These are phyloP conservation scores for Voacanga thouarsii DNA, from an alignment of 257 asterid species.

Conservation along the genomic window DNA sequence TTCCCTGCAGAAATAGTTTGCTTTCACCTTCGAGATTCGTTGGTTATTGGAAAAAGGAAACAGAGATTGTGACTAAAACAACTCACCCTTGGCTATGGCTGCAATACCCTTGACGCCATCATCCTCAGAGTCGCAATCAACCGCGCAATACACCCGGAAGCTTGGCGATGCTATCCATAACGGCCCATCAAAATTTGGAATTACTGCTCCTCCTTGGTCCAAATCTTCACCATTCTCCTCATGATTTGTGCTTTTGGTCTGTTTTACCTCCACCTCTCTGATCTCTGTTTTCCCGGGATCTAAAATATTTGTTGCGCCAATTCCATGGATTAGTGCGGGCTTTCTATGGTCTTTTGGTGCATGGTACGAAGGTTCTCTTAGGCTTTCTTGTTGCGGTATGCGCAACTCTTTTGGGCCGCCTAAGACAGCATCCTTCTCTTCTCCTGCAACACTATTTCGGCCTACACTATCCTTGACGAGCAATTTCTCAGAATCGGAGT, in stretches of 20 bases:
- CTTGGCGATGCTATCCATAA: slow-evolving; percentile 13
- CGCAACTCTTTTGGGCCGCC: background rate
- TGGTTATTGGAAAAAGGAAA: background rate
- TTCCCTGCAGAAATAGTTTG: background rate
- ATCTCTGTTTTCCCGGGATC: background rate
- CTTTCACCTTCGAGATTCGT: too few relatives aligned
- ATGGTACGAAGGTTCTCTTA: background rate
- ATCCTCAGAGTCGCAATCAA: slow-evolving; percentile 1
- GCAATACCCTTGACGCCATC: background rate
- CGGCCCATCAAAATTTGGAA: slow-evolving; percentile 2
- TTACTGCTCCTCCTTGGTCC: background rate
- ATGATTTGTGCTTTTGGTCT: background rate
- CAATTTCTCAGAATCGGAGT: background rate
- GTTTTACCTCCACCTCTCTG: background rate
- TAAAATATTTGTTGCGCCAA: background rate
- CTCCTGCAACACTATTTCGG: background rate
- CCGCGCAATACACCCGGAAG: slow-evolving; percentile 13
- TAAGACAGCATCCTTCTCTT: background rate
- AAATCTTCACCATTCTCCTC: background rate
- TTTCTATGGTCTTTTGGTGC: background rate
- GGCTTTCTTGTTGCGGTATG: background rate
- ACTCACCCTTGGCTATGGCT: background rate
- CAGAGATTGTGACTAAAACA: background rate
- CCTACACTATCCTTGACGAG: background rate
- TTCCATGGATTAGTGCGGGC: too few relatives aligned